These are phyloP conservation scores for Ophiostoma ulmi DNA, from an alignment of 2,329 filamentous ascomycete genomes.

Conservation along the genomic window DNA sequence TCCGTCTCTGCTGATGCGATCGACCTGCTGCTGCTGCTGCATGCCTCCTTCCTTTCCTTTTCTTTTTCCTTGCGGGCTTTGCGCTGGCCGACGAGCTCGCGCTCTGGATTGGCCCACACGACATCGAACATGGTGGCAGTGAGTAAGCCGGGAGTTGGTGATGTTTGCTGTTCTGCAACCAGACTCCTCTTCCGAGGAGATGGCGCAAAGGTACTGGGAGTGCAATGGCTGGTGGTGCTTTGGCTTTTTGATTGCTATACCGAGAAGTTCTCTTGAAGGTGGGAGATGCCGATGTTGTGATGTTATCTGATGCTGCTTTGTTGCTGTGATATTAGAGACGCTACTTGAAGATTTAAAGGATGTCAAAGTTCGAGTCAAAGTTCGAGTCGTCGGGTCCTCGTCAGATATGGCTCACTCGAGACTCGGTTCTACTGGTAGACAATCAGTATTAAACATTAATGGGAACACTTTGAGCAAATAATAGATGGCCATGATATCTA, in stretches of 20 bases:
- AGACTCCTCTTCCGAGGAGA: neutral
- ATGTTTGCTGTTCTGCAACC: neutral
- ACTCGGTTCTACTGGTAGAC: neutral
- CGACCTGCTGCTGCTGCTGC: slow-evolving; percentile 31
- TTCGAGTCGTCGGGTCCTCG: neutral
- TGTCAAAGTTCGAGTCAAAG: too few relatives aligned
- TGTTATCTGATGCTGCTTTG: too few relatives aligned
- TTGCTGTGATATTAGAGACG: too few relatives aligned
- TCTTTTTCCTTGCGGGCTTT: slow-evolving; percentile 46
- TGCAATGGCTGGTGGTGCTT: too few relatives aligned
- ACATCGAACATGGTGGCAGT: slow-evolving; percentile 50
- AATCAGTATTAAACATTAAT: too few relatives aligned
- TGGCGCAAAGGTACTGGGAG: neutral
- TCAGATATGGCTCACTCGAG: neutral
- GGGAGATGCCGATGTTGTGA: too few relatives aligned
- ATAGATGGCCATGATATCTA: too few relatives aligned
- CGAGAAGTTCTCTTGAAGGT: too few relatives aligned
- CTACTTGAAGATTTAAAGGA: too few relatives aligned
- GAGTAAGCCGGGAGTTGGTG: neutral
- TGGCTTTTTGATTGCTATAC: too few relatives aligned
- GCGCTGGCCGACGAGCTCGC: slow-evolving; percentile 50
- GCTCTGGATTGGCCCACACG: slow-evolving; percentile 52
- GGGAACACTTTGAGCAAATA: too few relatives aligned
- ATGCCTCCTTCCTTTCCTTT: slow-evolving; percentile 33
- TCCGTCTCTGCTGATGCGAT: slow-evolving; percentile 44